Base-by-base conservation (phyloP, 169 alveolate species). In the Cryptosporidium baileyi region DNA sequence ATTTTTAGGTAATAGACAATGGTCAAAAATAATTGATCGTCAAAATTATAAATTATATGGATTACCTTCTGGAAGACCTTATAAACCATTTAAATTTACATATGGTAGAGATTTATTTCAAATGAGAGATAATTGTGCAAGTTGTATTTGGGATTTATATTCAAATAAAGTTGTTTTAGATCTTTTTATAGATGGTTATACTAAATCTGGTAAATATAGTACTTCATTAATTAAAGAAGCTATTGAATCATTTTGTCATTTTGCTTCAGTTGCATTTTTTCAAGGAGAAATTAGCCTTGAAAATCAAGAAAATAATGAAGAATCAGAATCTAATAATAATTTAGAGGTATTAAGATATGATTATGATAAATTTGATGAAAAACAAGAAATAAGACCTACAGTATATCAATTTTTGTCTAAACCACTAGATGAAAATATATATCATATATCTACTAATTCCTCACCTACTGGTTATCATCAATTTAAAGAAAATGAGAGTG, bases 401-500 rank as follows among this genome's bases (percentile, higher is more conserved):
- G 54, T 38, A 28, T 44, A 38, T 19, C 85, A 57, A 2, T 74
- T 52, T 45, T 41, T 74, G 26, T 59, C 36, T 8, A n/a, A 19
- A 1, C 80, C 80, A 63, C 38, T 43, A 1, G 80, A 63, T 28
- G 85, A 47, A 15, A 61, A 74, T 32, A 40, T 51, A n/a, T 41
- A 74, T 24, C 36, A 40, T 9, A 34, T 34, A 32, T 36, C 67
- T 15, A 0, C n/a, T 8, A 74, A 74, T 7, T 22, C 85, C 5
- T 54, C 85, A 8, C 85, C 85, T n/a, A 74, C 85, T 15, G 85
- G 85, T 36, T 74, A 74, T 36, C 65, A 74, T 38, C 44, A 32
- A 11, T 74, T 74, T 22, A 57, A 74, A 26, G 41, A 45, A 30
- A 74, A 74, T 43, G 47, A 74, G 24, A 74, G 74, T 9, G 19